Evolutionary conservation across 805 yeast species (phyloP), one percentile per base, ranked within the genome.

Genomic region (Ogataea methylovora): DNA sequence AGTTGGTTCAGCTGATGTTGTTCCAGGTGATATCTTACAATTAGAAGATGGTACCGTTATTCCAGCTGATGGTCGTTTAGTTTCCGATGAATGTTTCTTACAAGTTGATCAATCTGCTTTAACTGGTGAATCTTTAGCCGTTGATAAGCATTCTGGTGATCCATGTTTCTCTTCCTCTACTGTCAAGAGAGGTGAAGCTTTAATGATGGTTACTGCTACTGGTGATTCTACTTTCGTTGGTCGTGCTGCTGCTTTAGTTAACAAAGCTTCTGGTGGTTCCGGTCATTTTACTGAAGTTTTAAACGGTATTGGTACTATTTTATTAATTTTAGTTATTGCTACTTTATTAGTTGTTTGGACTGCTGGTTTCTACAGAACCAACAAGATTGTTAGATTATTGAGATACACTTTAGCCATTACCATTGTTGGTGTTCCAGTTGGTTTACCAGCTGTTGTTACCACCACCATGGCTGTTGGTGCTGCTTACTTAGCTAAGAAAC

Each of bases 381-480:
- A 76, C 62, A 74, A 69, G 61, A 85, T 87, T 61, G 95, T 87
- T 57, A 70, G 79, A 54, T 84, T 87, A 69, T 74, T 87, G 65
- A 77, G 95, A 72, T 84, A 79, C 81, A 82, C 95, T 54, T 71
- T 87, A 61, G 96, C 95, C 52, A 86, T 87, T 65, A 87, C 95
- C 71, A 85, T 87, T 68, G 81, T 87, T 54, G 96, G 96, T 81
- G 96, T 87, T 53, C 96, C 96, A 64, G 96, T 87, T 51, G 96
- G 96, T 83, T 79, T 87, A 63, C 96, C 96, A 65, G 95, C 95
- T 63, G 96, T 87, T 60, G 95, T 86, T 51, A 87, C 96, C 73
- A 87, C 95, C 56, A 87, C 96, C 64, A 86, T 87, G 96, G 97
- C 97, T 66, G 97, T 88, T 68, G 97, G 97, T 79, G 97, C 96